A percentile compares a stretch with the other conserved stretches of the same genome.
Conservation (phyloP, 805 yeast genomes). For the Priceomyces melissophilus region DNA sequence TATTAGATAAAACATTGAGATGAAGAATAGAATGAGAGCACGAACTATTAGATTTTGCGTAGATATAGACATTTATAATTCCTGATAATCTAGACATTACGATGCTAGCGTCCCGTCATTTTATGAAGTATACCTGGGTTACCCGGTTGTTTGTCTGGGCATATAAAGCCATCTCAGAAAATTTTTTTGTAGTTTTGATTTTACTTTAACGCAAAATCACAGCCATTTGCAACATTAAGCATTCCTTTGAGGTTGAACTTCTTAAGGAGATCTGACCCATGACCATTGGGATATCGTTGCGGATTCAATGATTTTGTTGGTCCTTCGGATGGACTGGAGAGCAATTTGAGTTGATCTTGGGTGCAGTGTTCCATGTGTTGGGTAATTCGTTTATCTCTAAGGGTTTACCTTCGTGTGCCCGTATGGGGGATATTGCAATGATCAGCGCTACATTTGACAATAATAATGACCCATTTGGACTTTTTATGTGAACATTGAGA, state of each 20-base stretch:
- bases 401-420: slow-evolving; percentile 76
- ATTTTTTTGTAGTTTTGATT: slow-evolving; percentile 8
- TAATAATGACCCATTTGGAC: neutral
- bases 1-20: no score
- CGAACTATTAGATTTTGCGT: neutral
- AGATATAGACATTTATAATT: neutral
- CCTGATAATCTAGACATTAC: no score
- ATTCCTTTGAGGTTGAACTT: slow-evolving; percentile 70
- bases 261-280: slow-evolving; percentile 64
- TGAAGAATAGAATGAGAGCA: no score
- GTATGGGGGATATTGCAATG: slow-evolving; percentile 70
- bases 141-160: slow-evolving; percentile 1
- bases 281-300: slow-evolving; percentile 60
- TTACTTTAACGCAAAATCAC: slow-evolving; percentile 65
- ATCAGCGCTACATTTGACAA: slow-evolving; percentile 47
- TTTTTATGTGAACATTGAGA: no score
- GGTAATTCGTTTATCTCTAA: slow-evolving; percentile 47
- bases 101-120: no score
- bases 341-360: slow-evolving; percentile 58
- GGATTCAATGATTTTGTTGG: slow-evolving; percentile 20
- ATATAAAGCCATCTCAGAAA: neutral
- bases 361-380: slow-evolving; percentile 65
- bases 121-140: neutral
- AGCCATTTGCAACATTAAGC: slow-evolving; percentile 62
- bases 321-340: slow-evolving; percentile 58